A percentile compares a stretch with the other conserved stretches of the same genome.
Conservation (phyloP, 208 protist species). For the Lotmaria passim region DNA sequence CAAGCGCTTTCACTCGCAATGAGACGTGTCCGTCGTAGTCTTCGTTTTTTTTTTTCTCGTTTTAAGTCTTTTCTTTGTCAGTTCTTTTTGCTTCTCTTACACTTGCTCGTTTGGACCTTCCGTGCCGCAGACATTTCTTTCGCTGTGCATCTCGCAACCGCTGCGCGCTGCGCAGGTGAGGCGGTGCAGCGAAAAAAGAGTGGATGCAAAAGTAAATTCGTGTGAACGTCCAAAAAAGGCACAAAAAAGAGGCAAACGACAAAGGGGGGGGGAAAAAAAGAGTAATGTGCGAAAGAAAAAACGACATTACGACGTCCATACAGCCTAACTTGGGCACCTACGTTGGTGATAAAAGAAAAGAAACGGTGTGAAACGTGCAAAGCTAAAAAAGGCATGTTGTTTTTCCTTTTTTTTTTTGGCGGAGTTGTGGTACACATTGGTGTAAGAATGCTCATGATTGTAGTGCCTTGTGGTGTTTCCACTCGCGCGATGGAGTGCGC, state of each 20-base stretch:
- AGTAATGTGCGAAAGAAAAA: neutral
- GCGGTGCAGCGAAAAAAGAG: neutral
- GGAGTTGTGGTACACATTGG: too few species aligned
- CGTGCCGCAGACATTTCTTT: neutral
- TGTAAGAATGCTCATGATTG: neutral
- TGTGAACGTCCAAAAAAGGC: too few species aligned
- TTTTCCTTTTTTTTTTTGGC: neutral
- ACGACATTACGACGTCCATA: slow-evolving; percentile 3
- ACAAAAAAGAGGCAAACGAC: slow-evolving; percentile 28
- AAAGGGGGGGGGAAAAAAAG: slow-evolving; percentile 9
- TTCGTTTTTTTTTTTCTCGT: slow-evolving; percentile 13
- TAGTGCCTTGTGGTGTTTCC: slow-evolving; percentile 1
- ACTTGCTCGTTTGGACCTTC: neutral
- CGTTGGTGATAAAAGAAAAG: too few species aligned
- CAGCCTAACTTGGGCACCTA: neutral
- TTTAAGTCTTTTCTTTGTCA: neutral
- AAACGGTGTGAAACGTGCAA: neutral
- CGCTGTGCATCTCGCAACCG: too few species aligned
- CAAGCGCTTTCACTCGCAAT: neutral
- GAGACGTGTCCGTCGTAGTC: neutral
- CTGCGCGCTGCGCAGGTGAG: too few species aligned
- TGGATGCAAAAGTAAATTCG: neutral
- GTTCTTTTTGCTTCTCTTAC: neutral
- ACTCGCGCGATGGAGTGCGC: neutral
- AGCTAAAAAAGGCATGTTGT: neutral